Conservation (phyloP, 2,329 filamentous ascomycete species). For the Colletotrichum gigasporum region DNA sequence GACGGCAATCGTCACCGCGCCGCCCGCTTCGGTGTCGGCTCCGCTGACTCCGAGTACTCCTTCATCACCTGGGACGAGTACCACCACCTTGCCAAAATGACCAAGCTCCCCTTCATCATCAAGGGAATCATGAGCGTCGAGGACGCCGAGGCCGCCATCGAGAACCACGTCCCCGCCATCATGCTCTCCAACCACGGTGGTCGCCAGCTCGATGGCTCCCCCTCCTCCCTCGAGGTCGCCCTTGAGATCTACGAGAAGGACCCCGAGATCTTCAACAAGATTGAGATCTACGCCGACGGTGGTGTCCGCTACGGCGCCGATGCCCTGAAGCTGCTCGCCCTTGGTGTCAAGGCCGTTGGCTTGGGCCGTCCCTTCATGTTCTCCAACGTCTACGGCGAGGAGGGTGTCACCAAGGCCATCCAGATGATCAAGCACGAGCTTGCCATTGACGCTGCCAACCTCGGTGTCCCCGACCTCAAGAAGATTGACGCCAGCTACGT, state of each 20-base stretch:
- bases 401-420: constrained; percentile 56
- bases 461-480: constrained; percentile 50
- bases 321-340: constrained; percentile 52
- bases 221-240: constrained; percentile 48
- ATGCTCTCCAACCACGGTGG: constrained; percentile 55
- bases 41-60: constrained; percentile 37
- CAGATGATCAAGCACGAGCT: constrained; percentile 61
- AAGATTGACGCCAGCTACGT: constrained; percentile 40
- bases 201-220: constrained; percentile 51
- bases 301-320: constrained; percentile 55
- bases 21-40: constrained; percentile 48
- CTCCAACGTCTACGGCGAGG: constrained; percentile 59
- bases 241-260: constrained; percentile 49
- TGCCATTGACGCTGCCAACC: constrained; percentile 52
- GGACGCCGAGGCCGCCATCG: constrained; percentile 46
- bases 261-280: constrained; percentile 49
- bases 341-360: constrained; percentile 54
- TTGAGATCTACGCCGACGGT: constrained; percentile 51
- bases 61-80: constrained; percentile 46
- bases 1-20: constrained; percentile 51
- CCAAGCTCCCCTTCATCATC: constrained; percentile 48
- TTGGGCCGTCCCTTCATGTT: constrained; percentile 63
- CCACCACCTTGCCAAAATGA: constrained; percentile 45
- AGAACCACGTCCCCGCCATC: constrained; percentile 45
- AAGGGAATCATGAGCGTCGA: constrained; percentile 50